Evolutionary conservation across 768 basidiomycete genomes (phyloP), one percentile per base, ranked within the genome.

Genomic region (Rhizopogon vinicolor): DNA sequence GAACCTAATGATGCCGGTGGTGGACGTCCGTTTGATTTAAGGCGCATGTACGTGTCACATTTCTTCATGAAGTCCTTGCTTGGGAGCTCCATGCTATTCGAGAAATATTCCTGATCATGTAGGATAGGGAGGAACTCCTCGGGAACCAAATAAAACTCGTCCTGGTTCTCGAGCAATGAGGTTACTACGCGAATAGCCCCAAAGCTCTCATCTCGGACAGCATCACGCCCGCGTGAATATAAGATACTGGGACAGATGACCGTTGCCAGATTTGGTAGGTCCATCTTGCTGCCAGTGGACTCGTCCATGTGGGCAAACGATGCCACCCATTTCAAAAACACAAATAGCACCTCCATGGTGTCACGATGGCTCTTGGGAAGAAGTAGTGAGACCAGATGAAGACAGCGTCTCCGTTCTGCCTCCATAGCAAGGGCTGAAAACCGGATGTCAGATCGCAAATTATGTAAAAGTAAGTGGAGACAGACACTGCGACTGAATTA

Each of bases 261-360:
- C 8, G 93, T 98, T 37, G 97, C 93, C 61, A 99, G 80, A 70
- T 99, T 99, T 16, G 80, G 80, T 45, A 98, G 77, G 71, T 99
- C 97, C 97, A 99, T 99, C 75, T 96, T 95, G 74, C 91, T 95
- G 41, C 95, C 95, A 0, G 96, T 98, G 66, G 92, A 91, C 62
- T 94, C 93, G 65, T 98, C 95, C 77, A 95, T 85, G 72, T 99
- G 96, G 48, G 97, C 93, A 69, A 99, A 99, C 2, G 94, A 97
- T 9, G 96, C 96, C 10, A 99, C 97, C 97, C 97, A 99, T 73
- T 98, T 97, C 61, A 99, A 80, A 77, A 99, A 99, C 31, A 97
- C 95, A 67, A 97, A 98, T 50, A 99, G 76, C 50, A 97, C 92
- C 72, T 99, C 97, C 84, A 97, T 85, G 18, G 96, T 98, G 72